phyloP scores from a whole-genome alignment of 2,329 filamentous ascomycete species.

The Sarocladiaceae sp. region DNA sequence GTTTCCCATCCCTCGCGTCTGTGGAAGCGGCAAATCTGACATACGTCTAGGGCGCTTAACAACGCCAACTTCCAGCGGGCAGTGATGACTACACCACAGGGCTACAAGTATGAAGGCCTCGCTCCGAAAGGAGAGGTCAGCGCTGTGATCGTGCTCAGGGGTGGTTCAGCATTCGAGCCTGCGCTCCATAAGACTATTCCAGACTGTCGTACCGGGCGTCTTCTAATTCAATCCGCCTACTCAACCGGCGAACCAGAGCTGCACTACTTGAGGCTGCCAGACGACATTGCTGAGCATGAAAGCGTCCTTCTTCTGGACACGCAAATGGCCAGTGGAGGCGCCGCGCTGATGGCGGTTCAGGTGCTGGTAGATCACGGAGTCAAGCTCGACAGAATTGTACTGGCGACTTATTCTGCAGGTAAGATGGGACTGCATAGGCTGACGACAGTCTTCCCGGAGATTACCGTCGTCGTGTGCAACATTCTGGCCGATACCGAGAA shows the following conservation, averaged over 20 bases:
- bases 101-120: constrained; percentile 67
- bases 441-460: constrained; percentile 81
- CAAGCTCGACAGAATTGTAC: constrained; percentile 75
- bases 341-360: constrained; percentile 87
- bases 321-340: constrained; percentile 90
- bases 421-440: constrained; percentile 78
- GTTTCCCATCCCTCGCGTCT: constrained; percentile 19
- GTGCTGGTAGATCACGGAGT: constrained; percentile 96
- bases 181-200: constrained; percentile 87
- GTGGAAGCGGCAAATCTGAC: constrained; percentile 7
- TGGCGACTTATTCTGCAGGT: constrained; percentile 90
- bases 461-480: constrained; percentile 81
- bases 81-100: constrained; percentile 67
- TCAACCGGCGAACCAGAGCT: constrained; percentile 87
- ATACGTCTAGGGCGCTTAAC: constrained; percentile 62
- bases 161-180: constrained; percentile 82
- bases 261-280: constrained; percentile 79
- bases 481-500: constrained; percentile 78
- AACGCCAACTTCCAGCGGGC: constrained; percentile 65
- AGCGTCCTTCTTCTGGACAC: constrained; percentile 85
- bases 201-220: constrained; percentile 82
- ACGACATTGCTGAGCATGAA: constrained; percentile 68
- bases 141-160: constrained; percentile 83
- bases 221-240: constrained; percentile 86
- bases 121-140: constrained; percentile 68